Evolutionary conservation across 1,284 basidiomycete genomes (phyloP).

Genomic region (Xerocomus nothofagi): DNA sequence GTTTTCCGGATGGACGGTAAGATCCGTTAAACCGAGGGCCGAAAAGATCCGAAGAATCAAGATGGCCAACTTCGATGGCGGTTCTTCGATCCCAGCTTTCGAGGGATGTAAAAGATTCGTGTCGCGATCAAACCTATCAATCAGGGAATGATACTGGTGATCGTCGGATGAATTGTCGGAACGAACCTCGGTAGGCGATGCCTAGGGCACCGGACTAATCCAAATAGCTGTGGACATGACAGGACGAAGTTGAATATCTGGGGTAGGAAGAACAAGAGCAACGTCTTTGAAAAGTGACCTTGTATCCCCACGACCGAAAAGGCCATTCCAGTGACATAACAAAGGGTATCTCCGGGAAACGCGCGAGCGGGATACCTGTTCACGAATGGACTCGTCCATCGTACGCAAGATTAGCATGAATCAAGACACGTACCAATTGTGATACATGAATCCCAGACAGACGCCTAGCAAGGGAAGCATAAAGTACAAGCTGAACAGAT

Average conservation of each 20-base stretch:
- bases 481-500: conserved; percentile 94
- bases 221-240: conserved; percentile 94
- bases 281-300: conserved; percentile 96
- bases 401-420: not conserved
- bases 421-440: conserved; percentile 76
- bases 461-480: conserved; percentile 94
- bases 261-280: conserved; percentile 95
- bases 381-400: not conserved
- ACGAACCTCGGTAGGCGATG: conserved; percentile 86
- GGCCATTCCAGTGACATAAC: conserved; percentile 97
- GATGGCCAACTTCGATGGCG: conserved; percentile 51
- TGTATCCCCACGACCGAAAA: conserved; percentile 96
- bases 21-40: conserved; percentile 62
- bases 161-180: not conserved
- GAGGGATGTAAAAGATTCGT: conserved; percentile 79
- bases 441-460: conserved; percentile 86
- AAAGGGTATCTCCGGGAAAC: conserved; percentile 97
- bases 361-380: conserved; percentile 90
- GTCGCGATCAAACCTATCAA: conserved; percentile 64
- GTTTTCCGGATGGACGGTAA: conserved; percentile 56
- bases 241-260: conserved; percentile 98
- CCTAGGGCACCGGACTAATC: conserved; percentile 89
- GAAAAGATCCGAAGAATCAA: conserved; percentile 61
- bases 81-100: conserved; percentile 59
- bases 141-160: conserved; percentile 1